phyloP scores from a whole-genome alignment of 2,329 filamentous ascomycete species.

The Teratosphaeria destructans region DNA sequence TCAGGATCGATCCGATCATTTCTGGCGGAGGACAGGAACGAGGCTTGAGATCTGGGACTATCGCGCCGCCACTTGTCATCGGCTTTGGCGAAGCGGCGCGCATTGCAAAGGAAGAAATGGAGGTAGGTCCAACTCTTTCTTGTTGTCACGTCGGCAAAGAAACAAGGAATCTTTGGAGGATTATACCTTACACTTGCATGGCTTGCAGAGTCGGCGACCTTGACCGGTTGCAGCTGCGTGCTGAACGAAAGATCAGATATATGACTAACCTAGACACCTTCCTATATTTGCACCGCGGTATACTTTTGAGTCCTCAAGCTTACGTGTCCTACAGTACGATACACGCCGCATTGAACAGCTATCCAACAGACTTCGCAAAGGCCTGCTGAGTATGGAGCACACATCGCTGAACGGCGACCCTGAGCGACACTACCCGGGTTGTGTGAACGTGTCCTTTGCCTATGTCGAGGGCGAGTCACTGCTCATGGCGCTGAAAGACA shows the following conservation, averaged over 20 bases:
- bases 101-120: constrained; percentile 80
- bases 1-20: constrained; percentile 91
- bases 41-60: constrained; percentile 84
- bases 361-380: constrained; percentile 72
- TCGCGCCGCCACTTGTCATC: constrained; percentile 78
- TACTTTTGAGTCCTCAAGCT: background rate
- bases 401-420: constrained; percentile 82
- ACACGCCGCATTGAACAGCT: constrained; percentile 70
- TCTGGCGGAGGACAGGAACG: constrained; percentile 92
- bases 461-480: constrained; percentile 98
- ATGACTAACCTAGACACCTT: background rate
- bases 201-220: constrained; percentile 64
- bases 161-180: constrained; percentile 41
- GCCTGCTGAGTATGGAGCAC: constrained; percentile 81
- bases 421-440: constrained; percentile 80
- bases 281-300: background rate
- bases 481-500: constrained; percentile 96
- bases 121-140: constrained; percentile 49
- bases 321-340: constrained; percentile 61
- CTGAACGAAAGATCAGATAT: constrained; percentile 43
- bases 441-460: constrained; percentile 95
- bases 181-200: constrained; percentile 82
- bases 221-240: constrained; percentile 40
- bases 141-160: background rate
- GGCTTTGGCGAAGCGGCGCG: constrained; percentile 94